Evolutionary conservation across 192 early-diverging fungal genomes (phyloP), one percentile per base, ranked within the genome.

Genomic region (Martensiomyces pterosporus): DNA sequence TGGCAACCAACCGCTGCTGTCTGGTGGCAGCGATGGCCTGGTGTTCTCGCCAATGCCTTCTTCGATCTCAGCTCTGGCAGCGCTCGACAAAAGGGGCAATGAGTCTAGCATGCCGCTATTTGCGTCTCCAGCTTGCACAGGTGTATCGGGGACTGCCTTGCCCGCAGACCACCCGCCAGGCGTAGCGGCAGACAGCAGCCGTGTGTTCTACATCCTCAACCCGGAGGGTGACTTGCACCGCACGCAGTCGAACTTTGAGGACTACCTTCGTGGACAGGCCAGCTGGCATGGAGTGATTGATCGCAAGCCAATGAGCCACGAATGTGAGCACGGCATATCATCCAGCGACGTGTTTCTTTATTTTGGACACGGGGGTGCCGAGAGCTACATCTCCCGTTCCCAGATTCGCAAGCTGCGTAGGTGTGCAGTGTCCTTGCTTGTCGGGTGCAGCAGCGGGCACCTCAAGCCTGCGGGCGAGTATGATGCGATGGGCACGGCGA

Each of bases 291-390:
- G 94, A 1, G 42, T 85, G 5, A 68, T 85, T 36, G 86, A 87
- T 0, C 53, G 75, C 1, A 57, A 70, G 4, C 97, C 94, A 0
- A 60, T 78, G 48, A 81, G 84, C 41, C 46, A 76, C 19, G 83
- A 92, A 41, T 81, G 78, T 32, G 75, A 72, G 37, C 46, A 76
- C 22, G 82, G 74, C 0, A 60, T 98, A 10, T 49, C 54, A 5
- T 51, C 76, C 8, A 68, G 76, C 29, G 76, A 83, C 35, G 43
- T 90, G 24, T 85, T 86, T 36, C 25, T 92, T 68, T 92, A 98
- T 64, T 91, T 96, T 80, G 97, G 94, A 9, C 97, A 99, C 67
- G 89, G 92, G 35, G 88, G 91, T 4, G 94, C 86, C 0, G 94
- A 97, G 60, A 73, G 80, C 39, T 92, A 91, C 55, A 75, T 93